phyloP scores from a whole-genome alignment of 306 rosid species.

The Pterocarpus santalinus region DNA sequence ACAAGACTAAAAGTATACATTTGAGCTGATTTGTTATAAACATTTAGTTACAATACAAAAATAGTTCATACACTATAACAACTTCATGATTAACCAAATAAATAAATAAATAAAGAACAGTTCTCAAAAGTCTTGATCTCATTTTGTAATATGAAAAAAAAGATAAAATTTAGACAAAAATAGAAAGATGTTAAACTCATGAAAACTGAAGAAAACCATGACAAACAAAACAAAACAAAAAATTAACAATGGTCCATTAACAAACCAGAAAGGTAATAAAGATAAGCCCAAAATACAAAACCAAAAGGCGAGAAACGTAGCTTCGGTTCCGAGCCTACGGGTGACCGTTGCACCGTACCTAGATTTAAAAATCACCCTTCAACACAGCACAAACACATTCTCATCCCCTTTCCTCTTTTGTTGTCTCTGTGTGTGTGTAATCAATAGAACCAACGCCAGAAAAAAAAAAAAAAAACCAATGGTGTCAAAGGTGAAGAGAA shows the following conservation, averaged over 20 bases:
- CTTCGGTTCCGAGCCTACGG: slow-evolving; percentile 71
- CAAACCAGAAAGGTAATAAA: neutral
- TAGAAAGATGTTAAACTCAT: neutral
- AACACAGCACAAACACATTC: neutral
- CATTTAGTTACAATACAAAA: neutral
- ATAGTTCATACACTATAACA: neutral
- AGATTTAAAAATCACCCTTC: slow-evolving; percentile 52
- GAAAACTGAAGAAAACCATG: neutral
- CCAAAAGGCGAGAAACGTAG: slow-evolving; percentile 31
- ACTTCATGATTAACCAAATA: neutral
- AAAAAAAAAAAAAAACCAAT: slow-evolving; percentile 49
- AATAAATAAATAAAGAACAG: too few relatives aligned
- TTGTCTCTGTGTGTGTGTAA: neutral
- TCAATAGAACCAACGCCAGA: neutral
- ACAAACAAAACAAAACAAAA: neutral
- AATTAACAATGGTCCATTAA: neutral
- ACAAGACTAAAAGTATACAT: neutral
- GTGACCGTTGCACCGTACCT: slow-evolving; percentile 87
- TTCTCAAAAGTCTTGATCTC: neutral
- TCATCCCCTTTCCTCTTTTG: neutral
- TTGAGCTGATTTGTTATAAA: neutral
- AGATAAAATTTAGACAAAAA: neutral
- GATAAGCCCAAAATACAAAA: neutral
- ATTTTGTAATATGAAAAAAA: too few relatives aligned
- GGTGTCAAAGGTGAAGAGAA: slow-evolving; percentile 80